These are phyloP conservation scores for Phalaenopsis aphrodite DNA, from an alignment of 106 monocot genomes.

Conservation along the genomic window DNA sequence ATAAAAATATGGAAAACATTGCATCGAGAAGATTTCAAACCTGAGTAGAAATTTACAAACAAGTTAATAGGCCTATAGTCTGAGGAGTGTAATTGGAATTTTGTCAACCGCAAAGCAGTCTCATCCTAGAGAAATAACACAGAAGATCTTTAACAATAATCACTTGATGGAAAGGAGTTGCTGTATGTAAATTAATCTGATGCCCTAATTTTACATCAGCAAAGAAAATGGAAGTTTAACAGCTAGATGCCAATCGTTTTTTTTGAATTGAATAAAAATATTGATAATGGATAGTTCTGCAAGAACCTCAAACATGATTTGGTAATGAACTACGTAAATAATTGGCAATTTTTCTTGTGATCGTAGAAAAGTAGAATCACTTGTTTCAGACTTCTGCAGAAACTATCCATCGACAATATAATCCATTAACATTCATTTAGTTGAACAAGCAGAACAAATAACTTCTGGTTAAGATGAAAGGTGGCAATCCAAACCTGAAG, in stretches of 20 bases:
- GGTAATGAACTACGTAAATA: background rate
- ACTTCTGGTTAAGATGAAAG: background rate
- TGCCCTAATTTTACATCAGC: background rate
- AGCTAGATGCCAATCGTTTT: background rate
- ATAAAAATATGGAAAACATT: background rate
- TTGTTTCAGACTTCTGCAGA: background rate
- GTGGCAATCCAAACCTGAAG: conserved; percentile 72
- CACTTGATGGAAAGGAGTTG: background rate
- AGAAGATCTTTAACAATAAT: background rate
- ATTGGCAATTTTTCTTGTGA: background rate
- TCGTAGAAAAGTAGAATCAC: background rate
- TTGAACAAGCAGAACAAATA: background rate
- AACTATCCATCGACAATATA: background rate
- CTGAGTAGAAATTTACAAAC: conserved; percentile 92
- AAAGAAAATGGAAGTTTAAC: background rate
- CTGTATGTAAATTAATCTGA: background rate
- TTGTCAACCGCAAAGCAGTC: conserved; percentile 59
- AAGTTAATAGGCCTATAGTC: conserved; percentile 88
- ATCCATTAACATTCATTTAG: background rate
- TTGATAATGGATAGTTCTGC: background rate
- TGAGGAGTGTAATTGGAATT: conserved; percentile 46
- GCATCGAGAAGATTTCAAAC: conserved; percentile 21
- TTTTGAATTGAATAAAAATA: background rate
- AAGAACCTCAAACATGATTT: background rate
- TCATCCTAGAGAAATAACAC: conserved; percentile 60